phyloP scores from a whole-genome alignment of 352 stramenopile genomes.

The Pythium myriotylum region DNA sequence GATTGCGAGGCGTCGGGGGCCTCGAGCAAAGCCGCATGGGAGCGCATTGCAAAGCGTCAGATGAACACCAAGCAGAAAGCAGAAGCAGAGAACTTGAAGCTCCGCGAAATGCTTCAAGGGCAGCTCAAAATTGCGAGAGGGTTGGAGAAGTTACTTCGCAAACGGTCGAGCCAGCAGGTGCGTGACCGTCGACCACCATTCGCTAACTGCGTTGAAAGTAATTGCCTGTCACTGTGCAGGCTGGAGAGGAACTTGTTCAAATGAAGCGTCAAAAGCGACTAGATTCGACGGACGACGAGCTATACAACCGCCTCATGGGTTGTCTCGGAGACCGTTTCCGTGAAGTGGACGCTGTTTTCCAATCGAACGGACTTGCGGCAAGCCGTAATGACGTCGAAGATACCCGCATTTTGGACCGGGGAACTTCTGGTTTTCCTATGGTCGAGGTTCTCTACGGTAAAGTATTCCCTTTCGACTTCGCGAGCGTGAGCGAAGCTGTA shows the following conservation, averaged over 20 bases:
- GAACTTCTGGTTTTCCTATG: neutral
- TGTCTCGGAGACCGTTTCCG: neutral
- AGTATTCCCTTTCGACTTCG: slow-evolving; percentile 9
- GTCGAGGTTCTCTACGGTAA: slow-evolving; percentile 6
- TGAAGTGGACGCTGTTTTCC: neutral
- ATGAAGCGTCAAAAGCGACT: neutral
- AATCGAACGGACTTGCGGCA: neutral
- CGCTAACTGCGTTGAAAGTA: neutral
- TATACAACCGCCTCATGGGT: neutral
- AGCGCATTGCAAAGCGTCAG: slow-evolving; percentile 33
- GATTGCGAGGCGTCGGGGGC: neutral
- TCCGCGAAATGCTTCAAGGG: slow-evolving; percentile 34
- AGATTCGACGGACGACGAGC: neutral
- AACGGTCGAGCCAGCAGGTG: slow-evolving; percentile 19
- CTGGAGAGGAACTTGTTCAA: neutral
- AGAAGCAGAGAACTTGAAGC: slow-evolving; percentile 34
- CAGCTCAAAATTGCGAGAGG: slow-evolving; percentile 34
- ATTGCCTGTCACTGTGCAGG: neutral
- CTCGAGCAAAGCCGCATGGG: slow-evolving; percentile 22
- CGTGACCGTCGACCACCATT: neutral
- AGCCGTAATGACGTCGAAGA: slow-evolving; percentile 3
- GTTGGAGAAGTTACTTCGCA: slow-evolving; percentile 28
- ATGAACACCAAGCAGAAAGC: slow-evolving; percentile 27
- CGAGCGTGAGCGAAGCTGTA: neutral
- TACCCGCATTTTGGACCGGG: neutral